Conservation (phyloP, 2,329 filamentous ascomycete species). For the Venturia effusa region DNA sequence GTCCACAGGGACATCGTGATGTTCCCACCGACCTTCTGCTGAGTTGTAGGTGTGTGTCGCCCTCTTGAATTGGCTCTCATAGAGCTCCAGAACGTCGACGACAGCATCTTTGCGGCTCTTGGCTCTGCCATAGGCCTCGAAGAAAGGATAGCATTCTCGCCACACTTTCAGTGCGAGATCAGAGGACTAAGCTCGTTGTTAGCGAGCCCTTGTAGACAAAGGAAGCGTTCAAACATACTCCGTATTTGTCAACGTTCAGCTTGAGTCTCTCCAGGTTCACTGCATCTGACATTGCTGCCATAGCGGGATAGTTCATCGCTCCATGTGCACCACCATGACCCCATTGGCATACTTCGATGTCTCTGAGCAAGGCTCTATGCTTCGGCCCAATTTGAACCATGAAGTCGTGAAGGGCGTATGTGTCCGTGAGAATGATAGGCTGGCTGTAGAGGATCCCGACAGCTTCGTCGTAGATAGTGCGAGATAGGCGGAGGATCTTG, state of each 20-base stretch:
- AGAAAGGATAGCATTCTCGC: slow-evolving; percentile 2
- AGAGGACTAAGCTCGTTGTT: not conserved
- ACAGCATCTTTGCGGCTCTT: slow-evolving; percentile 5
- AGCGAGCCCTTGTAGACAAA: not conserved
- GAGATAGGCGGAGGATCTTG: not conserved
- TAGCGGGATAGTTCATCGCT: slow-evolving; percentile 6
- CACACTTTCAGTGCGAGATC: not conserved
- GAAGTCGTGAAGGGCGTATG: slow-evolving; percentile 5
- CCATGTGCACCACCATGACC: not conserved
- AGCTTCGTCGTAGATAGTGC: slow-evolving; percentile 5
- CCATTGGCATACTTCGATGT: slow-evolving; percentile 7
- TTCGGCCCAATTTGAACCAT: slow-evolving; percentile 1
- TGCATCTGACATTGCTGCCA: not conserved
- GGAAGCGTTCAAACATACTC: not conserved
- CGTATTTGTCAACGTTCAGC: not conserved
- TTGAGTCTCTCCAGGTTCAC: slow-evolving; percentile 2
- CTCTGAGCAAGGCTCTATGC: not conserved
- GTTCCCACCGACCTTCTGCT: not conserved
- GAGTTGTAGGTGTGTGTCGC: not conserved
- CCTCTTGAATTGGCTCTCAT: not conserved
- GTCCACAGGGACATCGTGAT: not conserved
- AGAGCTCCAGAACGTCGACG: not conserved
- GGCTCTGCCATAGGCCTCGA: slow-evolving; percentile 1
- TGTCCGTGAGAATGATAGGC: not conserved
- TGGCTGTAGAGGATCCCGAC: not conserved